Percentiles rank a stretch among this genome's conserved stretches.
Conservation (phyloP, 2,329 filamentous ascomycete genomes). For the Colletotrichum cordylinicola region DNA sequence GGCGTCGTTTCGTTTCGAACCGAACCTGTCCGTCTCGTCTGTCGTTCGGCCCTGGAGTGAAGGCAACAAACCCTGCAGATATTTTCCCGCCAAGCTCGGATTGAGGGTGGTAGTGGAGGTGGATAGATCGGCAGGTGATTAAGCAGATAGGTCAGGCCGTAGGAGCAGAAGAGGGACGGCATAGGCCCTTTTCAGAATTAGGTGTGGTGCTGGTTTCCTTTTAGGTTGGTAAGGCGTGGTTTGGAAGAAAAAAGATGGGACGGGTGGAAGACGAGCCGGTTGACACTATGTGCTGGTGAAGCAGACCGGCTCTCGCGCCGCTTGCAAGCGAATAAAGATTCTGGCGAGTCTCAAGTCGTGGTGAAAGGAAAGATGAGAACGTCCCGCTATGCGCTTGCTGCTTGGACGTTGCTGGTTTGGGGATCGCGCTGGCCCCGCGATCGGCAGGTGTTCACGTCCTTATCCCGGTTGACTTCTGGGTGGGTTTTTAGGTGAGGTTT, state of each 20-base stretch:
- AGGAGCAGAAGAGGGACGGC: neutral
- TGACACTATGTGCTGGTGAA: neutral
- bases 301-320: constrained; percentile 6
- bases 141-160: neutral
- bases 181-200: neutral
- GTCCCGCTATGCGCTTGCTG: neutral
- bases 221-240: constrained; percentile 7
- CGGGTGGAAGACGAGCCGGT: constrained; percentile 5
- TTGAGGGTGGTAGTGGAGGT: neutral
- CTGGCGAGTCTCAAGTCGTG: neutral
- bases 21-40: constrained; percentile 4
- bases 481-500: neutral
- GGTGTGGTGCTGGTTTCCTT: neutral
- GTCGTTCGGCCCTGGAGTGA: neutral
- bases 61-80: neutral
- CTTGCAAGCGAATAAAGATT: constrained; percentile 6
- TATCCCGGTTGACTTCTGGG: neutral
- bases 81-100: neutral
- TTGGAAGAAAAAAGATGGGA: constrained; percentile 1
- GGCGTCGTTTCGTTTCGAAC: neutral
- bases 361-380: neutral
- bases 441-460: constrained; percentile 14
- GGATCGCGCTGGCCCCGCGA: constrained; percentile 8
- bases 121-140: neutral
- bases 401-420: constrained; percentile 15